Evolutionary conservation across 345 rosid species (phyloP).

Genomic region (Psidium friedrichsthalianum): DNA sequence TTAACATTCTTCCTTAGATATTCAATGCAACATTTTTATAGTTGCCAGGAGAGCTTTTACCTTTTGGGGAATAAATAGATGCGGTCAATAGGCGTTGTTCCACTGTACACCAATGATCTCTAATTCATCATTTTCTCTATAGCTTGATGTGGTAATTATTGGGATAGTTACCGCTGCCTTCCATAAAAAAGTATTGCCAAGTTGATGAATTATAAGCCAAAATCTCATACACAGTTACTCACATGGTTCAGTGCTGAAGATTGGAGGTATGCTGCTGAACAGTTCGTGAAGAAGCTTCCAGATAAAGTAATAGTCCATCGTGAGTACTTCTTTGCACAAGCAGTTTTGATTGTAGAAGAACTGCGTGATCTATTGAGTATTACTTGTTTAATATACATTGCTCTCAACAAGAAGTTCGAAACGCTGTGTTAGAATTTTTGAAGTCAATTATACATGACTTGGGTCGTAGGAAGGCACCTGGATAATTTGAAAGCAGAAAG

Average conservation of each 20-base stretch:
- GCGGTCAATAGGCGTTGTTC: not conserved
- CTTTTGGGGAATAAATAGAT: not conserved
- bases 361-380: not conserved
- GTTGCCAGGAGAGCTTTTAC: not conserved
- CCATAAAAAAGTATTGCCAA: not conserved
- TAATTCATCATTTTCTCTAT: not conserved
- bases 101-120: not conserved
- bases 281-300: slow-evolving; percentile 77
- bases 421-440: not conserved
- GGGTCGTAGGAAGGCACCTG: not conserved
- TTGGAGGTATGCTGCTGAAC: slow-evolving; percentile 86
- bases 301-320: slow-evolving; percentile 77
- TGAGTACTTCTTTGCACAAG: slow-evolving; percentile 25
- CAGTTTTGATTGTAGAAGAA: not conserved
- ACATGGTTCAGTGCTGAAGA: slow-evolving; percentile 51
- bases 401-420: not conserved
- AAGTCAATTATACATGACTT: not conserved
- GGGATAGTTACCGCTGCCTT: not conserved
- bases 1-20: not conserved
- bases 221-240: not conserved
- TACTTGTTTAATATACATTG: not conserved
- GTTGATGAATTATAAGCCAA: not conserved
- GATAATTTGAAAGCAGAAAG: not conserved
- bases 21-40: not conserved
- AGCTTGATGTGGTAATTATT: not conserved